These are phyloP conservation scores for Piedraia hortae DNA, from an alignment of 2,329 filamentous ascomycete genomes.

Conservation along the genomic window DNA sequence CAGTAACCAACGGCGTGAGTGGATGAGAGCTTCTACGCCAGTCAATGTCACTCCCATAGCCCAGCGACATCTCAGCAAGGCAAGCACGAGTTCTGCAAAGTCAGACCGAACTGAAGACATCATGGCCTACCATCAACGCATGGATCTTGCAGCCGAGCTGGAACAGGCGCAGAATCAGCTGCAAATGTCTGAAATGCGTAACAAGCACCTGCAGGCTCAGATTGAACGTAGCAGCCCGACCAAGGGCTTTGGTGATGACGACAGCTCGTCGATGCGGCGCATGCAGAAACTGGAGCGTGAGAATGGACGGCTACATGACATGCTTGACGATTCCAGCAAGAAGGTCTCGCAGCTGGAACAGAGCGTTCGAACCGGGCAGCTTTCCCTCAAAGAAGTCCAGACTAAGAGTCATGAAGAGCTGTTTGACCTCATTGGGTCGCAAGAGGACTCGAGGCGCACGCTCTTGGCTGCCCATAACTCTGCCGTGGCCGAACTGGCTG, in stretches of 20 bases:
- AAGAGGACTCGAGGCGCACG: slow-evolving; percentile 64
- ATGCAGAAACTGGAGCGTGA: slow-evolving; percentile 80
- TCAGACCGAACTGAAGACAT: slow-evolving; percentile 73
- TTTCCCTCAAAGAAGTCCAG: slow-evolving; percentile 74
- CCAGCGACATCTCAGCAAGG: slow-evolving; percentile 38
- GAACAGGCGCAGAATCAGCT: slow-evolving; percentile 85
- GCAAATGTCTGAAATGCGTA: slow-evolving; percentile 84
- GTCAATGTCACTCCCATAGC: slow-evolving; percentile 34
- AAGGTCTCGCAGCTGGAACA: slow-evolving; percentile 78
- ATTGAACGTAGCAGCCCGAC: slow-evolving; percentile 39
- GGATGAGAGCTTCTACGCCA: slow-evolving; percentile 25
- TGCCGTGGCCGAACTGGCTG: slow-evolving; percentile 56
- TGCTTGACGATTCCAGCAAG: slow-evolving; percentile 78
- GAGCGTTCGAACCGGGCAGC: slow-evolving; percentile 59
- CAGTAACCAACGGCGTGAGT: slow-evolving; percentile 35
- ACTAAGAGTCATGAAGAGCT: slow-evolving; percentile 85
- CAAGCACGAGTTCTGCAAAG: slow-evolving; percentile 45
- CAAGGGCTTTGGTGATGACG: slow-evolving; percentile 30
- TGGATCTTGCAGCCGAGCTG: slow-evolving; percentile 73
- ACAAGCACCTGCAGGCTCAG: slow-evolving; percentile 71
- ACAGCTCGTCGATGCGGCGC: slow-evolving; percentile 52
- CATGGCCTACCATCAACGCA: slow-evolving; percentile 56
- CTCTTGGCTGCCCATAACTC: slow-evolving; percentile 66
- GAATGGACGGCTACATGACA: slow-evolving; percentile 73
- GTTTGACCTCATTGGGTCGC: slow-evolving; percentile 71